These are phyloP conservation scores for Scutellaria minor DNA, from an alignment of 257 asterid species.

Conservation along the genomic window DNA sequence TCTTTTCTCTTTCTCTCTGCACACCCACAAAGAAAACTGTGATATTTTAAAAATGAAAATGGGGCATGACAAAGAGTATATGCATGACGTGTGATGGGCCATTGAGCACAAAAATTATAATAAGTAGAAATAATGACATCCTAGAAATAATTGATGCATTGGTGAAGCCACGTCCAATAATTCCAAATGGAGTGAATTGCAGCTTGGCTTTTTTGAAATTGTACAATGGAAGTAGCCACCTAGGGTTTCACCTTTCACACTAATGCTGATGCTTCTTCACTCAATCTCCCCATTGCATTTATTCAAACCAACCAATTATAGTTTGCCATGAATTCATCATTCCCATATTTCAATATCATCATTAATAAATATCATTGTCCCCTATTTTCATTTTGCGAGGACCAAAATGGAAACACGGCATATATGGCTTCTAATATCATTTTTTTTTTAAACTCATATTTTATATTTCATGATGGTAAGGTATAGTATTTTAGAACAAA, in stretches of 20 bases:
- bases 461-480: too few species aligned
- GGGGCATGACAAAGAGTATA: too few species aligned
- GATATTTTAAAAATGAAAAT: too few species aligned
- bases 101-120: slow-evolving; percentile 19
- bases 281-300: too few species aligned
- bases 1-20: too few species aligned
- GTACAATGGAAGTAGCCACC: not conserved
- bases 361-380: slow-evolving; percentile 15
- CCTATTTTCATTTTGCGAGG: slow-evolving; percentile 20
- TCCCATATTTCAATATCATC: slow-evolving; percentile 28
- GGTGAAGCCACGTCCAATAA: slow-evolving; percentile 36
- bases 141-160: slow-evolving; percentile 24
- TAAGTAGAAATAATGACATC: not conserved
- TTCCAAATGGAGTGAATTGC: slow-evolving; percentile 31
- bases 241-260: not conserved
- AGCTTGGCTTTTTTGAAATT: not conserved
- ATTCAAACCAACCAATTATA: slow-evolving; percentile 28
- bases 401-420: slow-evolving; percentile 22
- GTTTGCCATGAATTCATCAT: slow-evolving; percentile 29
- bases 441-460: not conserved
- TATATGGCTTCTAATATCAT: slow-evolving; percentile 34
- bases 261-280: too few species aligned
- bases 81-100: slow-evolving; percentile 18
- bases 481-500: too few species aligned
- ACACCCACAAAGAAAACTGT: too few species aligned